Percentiles rank a stretch among this genome's conserved stretches.
phyloP scores from a whole-genome alignment of 2,329 filamentous ascomycete species.

The Colletotrichum sp. region DNA sequence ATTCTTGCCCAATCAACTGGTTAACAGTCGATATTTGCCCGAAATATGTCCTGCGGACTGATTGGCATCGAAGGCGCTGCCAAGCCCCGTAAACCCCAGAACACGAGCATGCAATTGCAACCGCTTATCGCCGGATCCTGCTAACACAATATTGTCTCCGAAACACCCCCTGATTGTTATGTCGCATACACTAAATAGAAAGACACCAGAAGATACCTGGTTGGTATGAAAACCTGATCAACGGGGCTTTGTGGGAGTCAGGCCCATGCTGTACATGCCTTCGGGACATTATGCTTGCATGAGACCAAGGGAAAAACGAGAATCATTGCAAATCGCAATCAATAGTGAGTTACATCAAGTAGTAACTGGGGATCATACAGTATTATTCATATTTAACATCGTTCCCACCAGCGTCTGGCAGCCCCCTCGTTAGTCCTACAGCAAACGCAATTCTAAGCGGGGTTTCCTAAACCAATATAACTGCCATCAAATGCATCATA shows the following conservation, averaged over 20 bases:
- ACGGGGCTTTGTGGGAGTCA: neutral
- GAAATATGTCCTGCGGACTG: too few relatives aligned
- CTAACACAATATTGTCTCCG: fast-evolving
- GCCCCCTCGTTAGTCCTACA: neutral
- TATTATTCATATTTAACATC: neutral
- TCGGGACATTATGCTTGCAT: neutral
- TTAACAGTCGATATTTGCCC: too few relatives aligned
- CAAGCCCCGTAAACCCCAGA: too few relatives aligned
- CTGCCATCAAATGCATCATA: neutral
- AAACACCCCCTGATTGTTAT: neutral
- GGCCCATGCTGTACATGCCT: neutral
- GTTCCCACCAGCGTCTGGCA: neutral
- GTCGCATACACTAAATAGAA: too few relatives aligned
- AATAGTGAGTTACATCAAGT: too few relatives aligned
- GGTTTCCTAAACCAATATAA: neutral
- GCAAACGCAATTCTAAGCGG: neutral
- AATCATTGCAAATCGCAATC: too few relatives aligned
- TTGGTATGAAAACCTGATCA: neutral
- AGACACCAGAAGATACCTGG: neutral
- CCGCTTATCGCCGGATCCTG: neutral
- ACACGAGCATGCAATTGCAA: neutral
- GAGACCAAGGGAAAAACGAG: neutral
- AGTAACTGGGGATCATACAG: too few relatives aligned
- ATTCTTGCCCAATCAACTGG: fast-evolving
- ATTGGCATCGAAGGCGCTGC: too few relatives aligned